These are phyloP conservation scores for Monascus ruber DNA, from an alignment of 2,329 filamentous ascomycete species.

Conservation along the genomic window DNA sequence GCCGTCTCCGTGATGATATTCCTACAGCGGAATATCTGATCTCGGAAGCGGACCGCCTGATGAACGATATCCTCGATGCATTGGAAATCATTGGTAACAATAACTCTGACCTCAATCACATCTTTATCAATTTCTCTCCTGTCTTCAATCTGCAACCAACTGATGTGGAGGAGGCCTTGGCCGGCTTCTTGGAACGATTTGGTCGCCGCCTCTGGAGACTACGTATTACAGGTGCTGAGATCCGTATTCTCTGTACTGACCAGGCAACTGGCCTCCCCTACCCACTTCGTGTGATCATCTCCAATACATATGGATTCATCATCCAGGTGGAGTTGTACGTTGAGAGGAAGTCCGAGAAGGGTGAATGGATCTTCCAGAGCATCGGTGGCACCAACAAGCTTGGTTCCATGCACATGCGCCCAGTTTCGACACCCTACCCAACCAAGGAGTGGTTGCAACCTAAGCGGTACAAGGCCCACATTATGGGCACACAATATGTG, in stretches of 20 bases:
- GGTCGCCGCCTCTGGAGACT: conserved; percentile 91
- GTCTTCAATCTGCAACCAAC: conserved; percentile 84
- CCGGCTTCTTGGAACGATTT: conserved; percentile 92
- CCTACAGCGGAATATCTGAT: conserved; percentile 98
- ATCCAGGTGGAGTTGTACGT: conserved; percentile 96
- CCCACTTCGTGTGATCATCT: conserved; percentile 90
- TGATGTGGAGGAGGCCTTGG: conserved; percentile 85
- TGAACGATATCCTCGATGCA: conserved; percentile 96
- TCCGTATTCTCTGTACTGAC: conserved; percentile 96
- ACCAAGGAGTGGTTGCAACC: conserved; percentile 98
- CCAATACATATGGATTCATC: conserved; percentile 95
- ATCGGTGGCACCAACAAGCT: conserved; percentile 93
- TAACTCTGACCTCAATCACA: conserved; percentile 97
- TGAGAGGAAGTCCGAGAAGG: conserved; percentile 95
- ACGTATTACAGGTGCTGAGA: conserved; percentile 92
- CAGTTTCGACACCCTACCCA: conserved; percentile 83
- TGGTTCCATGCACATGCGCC: conserved; percentile 84
- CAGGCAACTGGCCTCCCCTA: conserved; percentile 71
- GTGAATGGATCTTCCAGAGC: conserved; percentile 96
- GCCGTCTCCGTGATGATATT: conserved; percentile 90
- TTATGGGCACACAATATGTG: conserved; percentile 98
- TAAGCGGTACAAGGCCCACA: conserved; percentile 97
- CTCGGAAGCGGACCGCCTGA: conserved; percentile 87
- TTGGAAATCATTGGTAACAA: conserved; percentile 98
- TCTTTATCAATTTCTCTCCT: conserved; percentile 99